phyloP scores from a whole-genome alignment of 148 eudicot species.

The Camellia sinensis region DNA sequence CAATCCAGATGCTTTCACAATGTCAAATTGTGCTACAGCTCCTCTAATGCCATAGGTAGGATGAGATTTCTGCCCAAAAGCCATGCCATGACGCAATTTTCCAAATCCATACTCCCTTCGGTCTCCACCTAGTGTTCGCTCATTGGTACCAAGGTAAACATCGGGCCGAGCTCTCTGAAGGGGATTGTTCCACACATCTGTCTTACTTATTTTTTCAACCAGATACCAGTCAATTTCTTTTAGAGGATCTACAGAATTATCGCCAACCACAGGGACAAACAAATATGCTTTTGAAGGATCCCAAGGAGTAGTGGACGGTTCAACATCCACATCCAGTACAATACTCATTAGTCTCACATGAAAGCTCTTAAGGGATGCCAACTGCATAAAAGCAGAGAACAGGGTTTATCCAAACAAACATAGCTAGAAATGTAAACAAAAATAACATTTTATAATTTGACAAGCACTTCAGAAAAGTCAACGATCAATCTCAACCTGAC shows the following conservation, averaged over 20 bases:
- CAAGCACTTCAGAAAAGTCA: background rate
- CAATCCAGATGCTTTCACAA: constrained; percentile 91
- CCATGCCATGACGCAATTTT: constrained; percentile 86
- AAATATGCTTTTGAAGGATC: constrained; percentile 96
- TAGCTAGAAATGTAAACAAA: background rate
- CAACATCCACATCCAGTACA: constrained; percentile 93
- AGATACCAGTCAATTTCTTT: constrained; percentile 83
- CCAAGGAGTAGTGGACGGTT: constrained; percentile 98
- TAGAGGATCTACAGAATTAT: constrained; percentile 47
- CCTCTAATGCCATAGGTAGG: constrained; percentile 98
- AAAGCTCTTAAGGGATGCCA: constrained; percentile 84
- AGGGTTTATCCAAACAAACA: background rate
- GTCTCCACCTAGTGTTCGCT: constrained; percentile 93
- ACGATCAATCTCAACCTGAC: constrained; percentile 50
- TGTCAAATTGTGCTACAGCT: constrained; percentile 92
- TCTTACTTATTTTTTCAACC: constrained; percentile 45
- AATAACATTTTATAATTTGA: background rate
- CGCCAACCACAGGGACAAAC: constrained; percentile 71
- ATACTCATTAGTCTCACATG: constrained; percentile 98
- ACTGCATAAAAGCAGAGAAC: constrained; percentile 41
- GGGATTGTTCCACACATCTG: constrained; percentile 88
- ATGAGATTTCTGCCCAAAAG: constrained; percentile 85
- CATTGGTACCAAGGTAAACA: constrained; percentile 96
- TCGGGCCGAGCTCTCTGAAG: constrained; percentile 97
- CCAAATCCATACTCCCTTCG: constrained; percentile 96